Evolutionary conservation across 768 basidiomycete genomes (phyloP).

Genomic region (Amanita brunnescens): DNA sequence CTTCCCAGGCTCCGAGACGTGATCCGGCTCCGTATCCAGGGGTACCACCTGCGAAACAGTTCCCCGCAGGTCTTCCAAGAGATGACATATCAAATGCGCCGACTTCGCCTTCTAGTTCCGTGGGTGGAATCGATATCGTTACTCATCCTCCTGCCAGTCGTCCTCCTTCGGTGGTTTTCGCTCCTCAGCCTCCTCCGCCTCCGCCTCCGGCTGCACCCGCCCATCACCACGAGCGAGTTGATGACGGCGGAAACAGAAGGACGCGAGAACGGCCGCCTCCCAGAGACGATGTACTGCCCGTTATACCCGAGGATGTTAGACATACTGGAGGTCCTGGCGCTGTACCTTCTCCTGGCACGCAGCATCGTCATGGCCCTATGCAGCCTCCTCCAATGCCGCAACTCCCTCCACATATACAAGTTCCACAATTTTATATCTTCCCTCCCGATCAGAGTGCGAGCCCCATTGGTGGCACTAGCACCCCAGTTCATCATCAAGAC

Average conservation of each 20-base stretch:
- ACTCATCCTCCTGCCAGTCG: background rate
- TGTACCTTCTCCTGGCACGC: no score
- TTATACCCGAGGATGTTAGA: no score
- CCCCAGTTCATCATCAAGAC: background rate
- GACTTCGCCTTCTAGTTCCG: background rate
- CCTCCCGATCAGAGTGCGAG: background rate
- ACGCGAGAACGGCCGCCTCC: no score
- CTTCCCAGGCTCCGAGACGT: no score
- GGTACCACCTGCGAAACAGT: background rate
- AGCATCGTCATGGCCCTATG: no score
- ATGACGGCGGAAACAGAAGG: no score
- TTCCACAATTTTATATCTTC: background rate
- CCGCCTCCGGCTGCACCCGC: no score
- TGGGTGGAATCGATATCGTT: background rate
- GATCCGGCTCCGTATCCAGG: background rate
- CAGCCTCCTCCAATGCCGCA: background rate
- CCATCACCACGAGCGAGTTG: no score
- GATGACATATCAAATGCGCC: background rate
- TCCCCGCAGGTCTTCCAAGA: background rate
- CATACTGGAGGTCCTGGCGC: no score
- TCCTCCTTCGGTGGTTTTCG: background rate
- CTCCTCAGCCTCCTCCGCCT: background rate
- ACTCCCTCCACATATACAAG: background rate
- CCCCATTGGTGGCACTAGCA: background rate
- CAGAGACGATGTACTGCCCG: no score